Percentiles rank a stretch among this genome's conserved stretches.
Evolutionary conservation across 2,329 filamentous ascomycete species (phyloP).

Genomic region (Trichophyton mentagrophytes): DNA sequence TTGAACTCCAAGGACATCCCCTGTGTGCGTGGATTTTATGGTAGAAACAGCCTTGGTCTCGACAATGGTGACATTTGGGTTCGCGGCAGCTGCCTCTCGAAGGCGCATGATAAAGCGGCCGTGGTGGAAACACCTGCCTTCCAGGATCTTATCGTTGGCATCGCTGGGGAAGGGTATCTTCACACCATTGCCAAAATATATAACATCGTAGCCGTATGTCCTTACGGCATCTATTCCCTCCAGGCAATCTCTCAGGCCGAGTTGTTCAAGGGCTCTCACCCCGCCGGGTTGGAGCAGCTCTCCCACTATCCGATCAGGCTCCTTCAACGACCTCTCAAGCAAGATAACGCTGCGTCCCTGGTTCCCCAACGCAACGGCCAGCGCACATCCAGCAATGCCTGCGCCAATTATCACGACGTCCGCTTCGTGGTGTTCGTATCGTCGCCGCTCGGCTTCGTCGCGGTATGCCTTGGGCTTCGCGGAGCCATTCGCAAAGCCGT

Average conservation of each 20-base stretch:
- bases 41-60: conserved; percentile 75
- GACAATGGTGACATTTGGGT: conserved; percentile 76
- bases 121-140: conserved; percentile 82
- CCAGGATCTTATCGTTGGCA: conserved; percentile 39
- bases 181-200: conserved; percentile 63
- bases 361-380: conserved; percentile 70
- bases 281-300: conserved; percentile 91
- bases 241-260: conserved; percentile 70
- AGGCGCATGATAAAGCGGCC: conserved; percentile 81
- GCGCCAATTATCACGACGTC: conserved; percentile 90
- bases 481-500: conserved; percentile 36
- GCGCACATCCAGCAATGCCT: conserved; percentile 76
- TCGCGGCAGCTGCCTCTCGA: conserved; percentile 57
- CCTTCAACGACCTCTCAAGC: conserved; percentile 75
- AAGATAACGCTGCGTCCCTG: conserved; percentile 86
- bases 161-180: conserved; percentile 66
- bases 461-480: conserved; percentile 1
- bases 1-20: conserved; percentile 72
- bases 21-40: conserved; percentile 54
- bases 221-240: conserved; percentile 78
- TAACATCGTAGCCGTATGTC: conserved; percentile 75
- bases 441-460: conserved; percentile 31
- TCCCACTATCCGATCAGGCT: conserved; percentile 91
- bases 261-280: conserved; percentile 61
- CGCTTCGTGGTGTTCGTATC: conserved; percentile 46